Conservation (phyloP, 371 early-diverging fungal species). For the Rhizopus arrhizus region DNA sequence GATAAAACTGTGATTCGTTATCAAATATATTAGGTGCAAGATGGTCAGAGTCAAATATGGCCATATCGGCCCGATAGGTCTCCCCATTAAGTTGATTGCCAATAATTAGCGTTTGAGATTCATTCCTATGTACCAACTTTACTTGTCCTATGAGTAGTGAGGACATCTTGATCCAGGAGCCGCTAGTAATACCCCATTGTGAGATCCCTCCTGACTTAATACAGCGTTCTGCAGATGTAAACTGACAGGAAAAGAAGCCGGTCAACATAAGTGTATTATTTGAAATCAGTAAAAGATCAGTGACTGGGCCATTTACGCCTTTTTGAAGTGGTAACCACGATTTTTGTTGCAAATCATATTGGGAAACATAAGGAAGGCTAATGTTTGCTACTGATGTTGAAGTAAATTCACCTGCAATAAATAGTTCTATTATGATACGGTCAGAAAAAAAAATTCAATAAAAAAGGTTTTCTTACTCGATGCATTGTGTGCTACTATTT, state of each 20-base stretch:
- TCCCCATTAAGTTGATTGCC: conserved; percentile 37
- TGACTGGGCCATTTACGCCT: conserved; percentile 42
- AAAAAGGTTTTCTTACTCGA: conserved; percentile 25
- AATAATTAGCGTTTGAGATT: conserved; percentile 8
- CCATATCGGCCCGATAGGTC: conserved; percentile 34
- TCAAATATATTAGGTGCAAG: background rate
- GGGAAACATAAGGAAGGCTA: conserved; percentile 17
- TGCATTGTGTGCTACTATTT: conserved; percentile 14
- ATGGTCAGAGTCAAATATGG: background rate
- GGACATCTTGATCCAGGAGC: conserved; percentile 33
- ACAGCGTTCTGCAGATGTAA: background rate
- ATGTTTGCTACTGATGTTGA: conserved; percentile 5
- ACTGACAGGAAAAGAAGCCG: conserved; percentile 19
- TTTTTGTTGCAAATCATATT: conserved; percentile 19
- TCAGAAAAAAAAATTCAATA: background rate
- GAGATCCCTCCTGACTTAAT: conserved; percentile 15
- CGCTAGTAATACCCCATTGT: conserved; percentile 18
- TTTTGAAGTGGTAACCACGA: conserved; percentile 29
- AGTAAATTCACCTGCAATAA: conserved; percentile 39
- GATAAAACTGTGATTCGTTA: background rate
- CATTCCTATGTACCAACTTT: background rate
- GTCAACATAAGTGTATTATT: conserved; percentile 34
- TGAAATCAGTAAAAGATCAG: conserved; percentile 20
- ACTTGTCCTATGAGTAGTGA: conserved; percentile 32
- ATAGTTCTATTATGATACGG: conserved; percentile 23